Base-by-base conservation (phyloP, 139 green algal species). In the Chlamydomonas urium region DNA sequence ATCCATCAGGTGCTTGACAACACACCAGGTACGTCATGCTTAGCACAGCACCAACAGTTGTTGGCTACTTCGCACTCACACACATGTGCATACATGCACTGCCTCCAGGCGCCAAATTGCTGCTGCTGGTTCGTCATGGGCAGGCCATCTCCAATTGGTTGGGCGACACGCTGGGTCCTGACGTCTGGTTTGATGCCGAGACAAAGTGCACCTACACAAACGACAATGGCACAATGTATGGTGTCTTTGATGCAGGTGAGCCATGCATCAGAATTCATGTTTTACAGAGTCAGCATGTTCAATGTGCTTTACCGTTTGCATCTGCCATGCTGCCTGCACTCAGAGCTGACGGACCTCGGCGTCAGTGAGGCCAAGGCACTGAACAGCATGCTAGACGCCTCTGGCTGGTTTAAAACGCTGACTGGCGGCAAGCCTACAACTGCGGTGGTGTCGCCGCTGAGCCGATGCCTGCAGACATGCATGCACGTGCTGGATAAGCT, bases 191-290 rank as follows among this genome's bases (percentile, higher is more conserved):
- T 60, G 65, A 74, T 4, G 76, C 80, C 37, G 85, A 88, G 58
- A 72, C 63, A 66, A 90, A 77, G 23, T 90, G 85, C 75, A 66
- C 28, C 4, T 90, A 88, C 69, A 79, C 63, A 23, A 76, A 86
- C 69, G 57, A 47, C 24, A 81, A 86, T 47, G 73, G 73, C 28
- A 86, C 78, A 8, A 50, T 65, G 29, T 85, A 75, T 38, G 72
- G 75, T 56, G 73, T 90, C 3, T 90, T 90, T 75, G 85, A 90
- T 71, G 85, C 85, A 48, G 85, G 85, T 90, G 71, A 21, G 83
- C 6, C 31, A n/a, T 10, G 17, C 59, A n/a, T n/a, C n/a, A n/a
- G n/a, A n/a, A n/a, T n/a, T n/a, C n/a, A n/a, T n/a, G n/a, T n/a
- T n/a, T n/a, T n/a, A n/a, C n/a, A n/a, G n/a, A n/a, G n/a, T n/a